Evolutionary conservation across 495 filamentous ascomycete genomes (phyloP), one percentile per base, ranked within the genome.

Genomic region (Penicillium ochrochloron): DNA sequence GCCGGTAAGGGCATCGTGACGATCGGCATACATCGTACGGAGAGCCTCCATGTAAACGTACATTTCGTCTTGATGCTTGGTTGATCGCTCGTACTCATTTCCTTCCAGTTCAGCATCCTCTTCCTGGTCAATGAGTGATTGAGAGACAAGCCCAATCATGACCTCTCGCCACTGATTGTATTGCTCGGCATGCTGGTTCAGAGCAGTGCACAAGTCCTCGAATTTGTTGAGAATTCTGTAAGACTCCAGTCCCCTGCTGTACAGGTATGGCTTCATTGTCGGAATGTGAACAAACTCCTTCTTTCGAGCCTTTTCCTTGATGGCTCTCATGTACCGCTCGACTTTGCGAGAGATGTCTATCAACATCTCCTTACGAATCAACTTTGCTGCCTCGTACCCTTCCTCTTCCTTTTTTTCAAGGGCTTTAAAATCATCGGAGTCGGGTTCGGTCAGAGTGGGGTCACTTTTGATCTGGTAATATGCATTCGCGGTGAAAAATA

Each of bases 71-170:
- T 97, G 94, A 46, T 89, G 82, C 72, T 91, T 92, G 0, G 91
- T 94, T 3, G 94, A 95, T 17, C 89, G 85, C 63, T 93, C 91
- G 64, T 95, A 96, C 73, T 97, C 94, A 25, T 97, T 86, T 37
- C 95, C 94, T 42, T 93, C 91, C 1, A 88, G 83, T 77, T 95
- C 91, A 37, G 72, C 71, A 9, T 82, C 78, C 15, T 83, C 84
- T 55, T 96, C 92, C 67, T 93, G 86, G 66, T 97, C 95, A 25
- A 99, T 89, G 8, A 99, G 81, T 0, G 91, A 85, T 50, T 87
- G 81, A 1, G 88, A 76, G 2, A 97, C 82, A 21, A 94, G 82
- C 54, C 89, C 79, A 35, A 90, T 82, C 64, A 93, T 85, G 25
- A 85, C 78, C 29, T 88, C 82, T 33, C 93, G 83, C 91, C 90